These are phyloP conservation scores for Populus tomentosa DNA, from an alignment of 441 rosid species.

Conservation along the genomic window DNA sequence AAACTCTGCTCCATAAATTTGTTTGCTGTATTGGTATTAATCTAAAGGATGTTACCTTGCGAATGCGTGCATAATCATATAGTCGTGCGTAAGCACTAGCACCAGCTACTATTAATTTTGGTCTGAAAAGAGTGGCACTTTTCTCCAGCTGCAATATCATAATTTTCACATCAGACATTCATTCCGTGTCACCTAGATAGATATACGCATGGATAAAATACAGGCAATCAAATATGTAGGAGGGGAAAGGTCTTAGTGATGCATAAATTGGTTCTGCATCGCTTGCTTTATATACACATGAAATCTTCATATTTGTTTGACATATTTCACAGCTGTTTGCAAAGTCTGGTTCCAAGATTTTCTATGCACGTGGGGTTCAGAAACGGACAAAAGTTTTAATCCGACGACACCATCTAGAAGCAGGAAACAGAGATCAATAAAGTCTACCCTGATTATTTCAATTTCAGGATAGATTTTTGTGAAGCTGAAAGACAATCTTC, in stretches of 20 bases:
- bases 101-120: conserved; percentile 94
- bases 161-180: background rate
- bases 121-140: conserved; percentile 84
- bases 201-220: background rate
- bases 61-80: conserved; percentile 84
- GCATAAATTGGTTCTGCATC: background rate
- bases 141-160: conserved; percentile 64
- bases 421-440: background rate
- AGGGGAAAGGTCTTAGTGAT: background rate
- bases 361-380: background rate
- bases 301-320: background rate
- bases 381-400: background rate
- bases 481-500: background rate
- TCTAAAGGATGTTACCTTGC: conserved; percentile 53
- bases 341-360: conserved; percentile 1
- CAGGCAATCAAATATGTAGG: background rate
- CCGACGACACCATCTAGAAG: background rate
- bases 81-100: conserved; percentile 97
- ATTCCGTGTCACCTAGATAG: background rate
- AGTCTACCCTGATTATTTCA: background rate
- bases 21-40: conserved; percentile 1
- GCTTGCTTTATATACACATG: background rate
- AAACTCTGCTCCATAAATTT: background rate
- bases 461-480: background rate
- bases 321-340: background rate